Conservation (phyloP, 2,329 filamentous ascomycete genomes). For the Paracorniculantispora psalliotae region DNA sequence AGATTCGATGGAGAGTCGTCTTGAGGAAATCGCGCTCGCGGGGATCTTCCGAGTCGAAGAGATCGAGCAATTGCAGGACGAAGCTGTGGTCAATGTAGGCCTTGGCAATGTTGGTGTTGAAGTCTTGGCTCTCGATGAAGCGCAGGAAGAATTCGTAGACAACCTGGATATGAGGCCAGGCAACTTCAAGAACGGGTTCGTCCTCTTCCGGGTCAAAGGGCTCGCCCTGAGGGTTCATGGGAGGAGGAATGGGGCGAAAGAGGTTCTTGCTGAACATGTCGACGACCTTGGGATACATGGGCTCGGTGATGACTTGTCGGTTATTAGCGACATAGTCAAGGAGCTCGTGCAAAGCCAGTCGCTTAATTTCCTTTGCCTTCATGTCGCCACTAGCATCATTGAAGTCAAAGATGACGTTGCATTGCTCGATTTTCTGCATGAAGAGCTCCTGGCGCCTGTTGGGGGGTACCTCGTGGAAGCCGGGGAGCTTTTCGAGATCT, state of each 20-base stretch:
- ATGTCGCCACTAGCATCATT: slow-evolving; percentile 97
- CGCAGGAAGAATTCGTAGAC: slow-evolving; percentile 99
- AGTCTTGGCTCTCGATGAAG: slow-evolving; percentile 99
- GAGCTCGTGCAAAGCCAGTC: slow-evolving; percentile 88
- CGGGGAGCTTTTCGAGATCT: slow-evolving; percentile 93
- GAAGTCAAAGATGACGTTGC: slow-evolving; percentile 99
- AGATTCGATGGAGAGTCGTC: slow-evolving; percentile 95
- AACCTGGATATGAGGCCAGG: slow-evolving; percentile 98
- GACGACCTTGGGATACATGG: slow-evolving; percentile 97
- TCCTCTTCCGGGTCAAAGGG: slow-evolving; percentile 98
- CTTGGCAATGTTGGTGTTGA: slow-evolving; percentile 99
- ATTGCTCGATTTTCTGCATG: slow-evolving; percentile 99
- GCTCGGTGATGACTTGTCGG: slow-evolving; percentile 94
- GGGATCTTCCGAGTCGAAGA: slow-evolving; percentile 97
- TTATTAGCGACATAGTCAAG: slow-evolving; percentile 99
- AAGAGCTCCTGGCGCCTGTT: slow-evolving; percentile 94
- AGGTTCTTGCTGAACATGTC: slow-evolving; percentile 99
- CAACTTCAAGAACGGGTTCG: slow-evolving; percentile 94
- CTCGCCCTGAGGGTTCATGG: slow-evolving; percentile 95
- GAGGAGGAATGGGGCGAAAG: slow-evolving; percentile 93
- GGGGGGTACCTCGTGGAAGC: slow-evolving; percentile 95
- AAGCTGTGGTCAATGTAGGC: slow-evolving; percentile 98
- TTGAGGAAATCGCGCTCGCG: slow-evolving; percentile 96
- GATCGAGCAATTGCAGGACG: slow-evolving; percentile 90
- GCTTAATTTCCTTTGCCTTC: slow-evolving; percentile 99